Base-by-base conservation (phyloP, 2,329 filamentous ascomycete genomes). In the Epicoccum nigrum region DNA sequence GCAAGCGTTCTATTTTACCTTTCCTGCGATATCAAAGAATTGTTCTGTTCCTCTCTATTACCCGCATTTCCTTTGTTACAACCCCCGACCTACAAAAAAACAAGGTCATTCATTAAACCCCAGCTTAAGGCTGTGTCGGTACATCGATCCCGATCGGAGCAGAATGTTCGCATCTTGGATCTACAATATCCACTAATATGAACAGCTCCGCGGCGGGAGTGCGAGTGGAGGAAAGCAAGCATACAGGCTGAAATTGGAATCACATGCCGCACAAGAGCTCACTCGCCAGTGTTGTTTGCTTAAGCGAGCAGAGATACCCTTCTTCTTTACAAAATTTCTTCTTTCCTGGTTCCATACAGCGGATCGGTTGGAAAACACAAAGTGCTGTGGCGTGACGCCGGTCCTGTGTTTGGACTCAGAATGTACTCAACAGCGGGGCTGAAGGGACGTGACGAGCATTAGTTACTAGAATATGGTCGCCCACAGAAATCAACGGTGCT, bases 271-370 rank as follows among this genome's bases (percentile, higher is more conserved):
- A 68, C 62, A 51, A 40, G 64, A 61, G 62, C 67, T 70, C 65
- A 62, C 65, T 69, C 67, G 63, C 64, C 56, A 56, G 44, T 62
- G 59, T 68, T 64, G 55, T 70, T 66, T 66, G 65, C 64, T 69
- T 65, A 53, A 49, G 64, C 63, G 69, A 68, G 65, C 62, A 65
- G 65, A 70, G 60, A 72, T 72, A 71, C 67, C 69, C 69, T 70
- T 68, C 62, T 65, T 59, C 41, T 37, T 35, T 40, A 45, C 40
- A 48, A 31, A 43, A 25, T 45, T 48, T 39, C 13, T 30, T 57
- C 44, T 37, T 32, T 46, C 39, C 30, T 15, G 28, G 7, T 27
- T 23, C 42, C 42, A 27, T 46, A 28, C 34, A 58, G 51, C 54
- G 56, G 60, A 59, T 48, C 25, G 45, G 44, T 55, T 50, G 46